phyloP scores from a whole-genome alignment of 73 alveolate species.

The Diophrys sp. region DNA sequence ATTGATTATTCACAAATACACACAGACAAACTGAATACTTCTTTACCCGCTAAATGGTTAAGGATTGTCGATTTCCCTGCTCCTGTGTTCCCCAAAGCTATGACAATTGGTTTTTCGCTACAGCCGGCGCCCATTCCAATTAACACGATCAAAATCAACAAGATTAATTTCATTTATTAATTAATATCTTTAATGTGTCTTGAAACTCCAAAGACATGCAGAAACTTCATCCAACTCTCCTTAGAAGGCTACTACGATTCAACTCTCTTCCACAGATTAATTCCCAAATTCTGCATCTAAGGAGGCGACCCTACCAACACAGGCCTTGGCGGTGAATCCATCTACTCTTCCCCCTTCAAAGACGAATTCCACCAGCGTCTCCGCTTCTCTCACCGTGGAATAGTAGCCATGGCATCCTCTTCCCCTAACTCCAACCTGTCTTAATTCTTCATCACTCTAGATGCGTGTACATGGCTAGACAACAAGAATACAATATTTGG shows the following conservation, averaged over 20 bases:
- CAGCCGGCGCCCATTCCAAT: no score
- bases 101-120: no score
- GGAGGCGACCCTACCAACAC: slow-evolving; percentile 94
- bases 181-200: no score
- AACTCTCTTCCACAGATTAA: slow-evolving; percentile 83
- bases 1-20: no score
- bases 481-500: slow-evolving; percentile 92
- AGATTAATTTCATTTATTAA: no score
- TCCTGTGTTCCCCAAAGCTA: no score
- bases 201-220: slow-evolving; percentile 92
- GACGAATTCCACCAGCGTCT: slow-evolving; percentile 93
- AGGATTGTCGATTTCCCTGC: no score
- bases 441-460: slow-evolving; percentile 89
- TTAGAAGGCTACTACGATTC: slow-evolving; percentile 90
- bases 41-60: no score
- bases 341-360: slow-evolving; percentile 76
- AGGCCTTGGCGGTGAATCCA: slow-evolving; percentile 90
- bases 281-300: slow-evolving; percentile 87
- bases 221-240: slow-evolving; percentile 88
- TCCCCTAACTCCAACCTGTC: slow-evolving; percentile 71
- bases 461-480: slow-evolving; percentile 85
- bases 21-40: no score
- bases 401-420: slow-evolving; percentile 90
- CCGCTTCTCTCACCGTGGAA: slow-evolving; percentile 88
- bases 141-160: no score